Conservation (phyloP, 2,329 filamentous ascomycete genomes). For the Ceratocystis harringtonii region DNA sequence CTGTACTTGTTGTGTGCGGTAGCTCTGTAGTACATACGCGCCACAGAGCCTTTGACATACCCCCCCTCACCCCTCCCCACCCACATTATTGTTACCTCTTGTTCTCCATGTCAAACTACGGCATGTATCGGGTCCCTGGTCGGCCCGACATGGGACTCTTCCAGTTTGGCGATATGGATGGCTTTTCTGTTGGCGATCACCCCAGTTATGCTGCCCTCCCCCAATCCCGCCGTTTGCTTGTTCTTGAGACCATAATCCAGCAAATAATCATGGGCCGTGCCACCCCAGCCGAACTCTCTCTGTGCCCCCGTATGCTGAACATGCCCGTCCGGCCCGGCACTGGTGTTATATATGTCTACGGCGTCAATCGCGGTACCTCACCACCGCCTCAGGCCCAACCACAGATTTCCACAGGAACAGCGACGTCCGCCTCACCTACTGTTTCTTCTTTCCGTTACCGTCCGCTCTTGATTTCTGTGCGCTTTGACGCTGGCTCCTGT, state of each 20-base stretch:
- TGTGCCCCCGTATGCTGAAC: conserved; percentile 7
- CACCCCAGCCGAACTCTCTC: background rate
- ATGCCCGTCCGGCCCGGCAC: background rate
- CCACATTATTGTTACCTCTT: background rate
- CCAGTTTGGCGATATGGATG: conserved; percentile 7
- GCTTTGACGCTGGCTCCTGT: conserved; percentile 3
- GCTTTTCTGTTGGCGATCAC: conserved; percentile 3
- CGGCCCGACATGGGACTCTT: conserved; percentile 2
- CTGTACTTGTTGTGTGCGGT: background rate
- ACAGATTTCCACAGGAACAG: background rate
- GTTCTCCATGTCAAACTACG: conserved; percentile 1
- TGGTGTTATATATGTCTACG: conserved; percentile 6
- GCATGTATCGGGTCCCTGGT: conserved; percentile 3
- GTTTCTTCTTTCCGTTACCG: background rate
- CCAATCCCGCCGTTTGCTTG: background rate
- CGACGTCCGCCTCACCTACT: background rate
- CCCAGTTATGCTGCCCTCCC: conserved; percentile 2
- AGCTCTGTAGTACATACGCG: background rate
- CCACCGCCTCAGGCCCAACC: too few relatives aligned
- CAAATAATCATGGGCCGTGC: conserved; percentile 1
- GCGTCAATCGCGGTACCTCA: background rate
- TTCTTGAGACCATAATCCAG: conserved; percentile 5
- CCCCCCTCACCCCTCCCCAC: too few relatives aligned
- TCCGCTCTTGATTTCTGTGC: background rate
- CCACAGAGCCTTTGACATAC: background rate